Evolutionary conservation across 179 eudicot genomes (phyloP).

Genomic region (Gypsophila paniculata): DNA sequence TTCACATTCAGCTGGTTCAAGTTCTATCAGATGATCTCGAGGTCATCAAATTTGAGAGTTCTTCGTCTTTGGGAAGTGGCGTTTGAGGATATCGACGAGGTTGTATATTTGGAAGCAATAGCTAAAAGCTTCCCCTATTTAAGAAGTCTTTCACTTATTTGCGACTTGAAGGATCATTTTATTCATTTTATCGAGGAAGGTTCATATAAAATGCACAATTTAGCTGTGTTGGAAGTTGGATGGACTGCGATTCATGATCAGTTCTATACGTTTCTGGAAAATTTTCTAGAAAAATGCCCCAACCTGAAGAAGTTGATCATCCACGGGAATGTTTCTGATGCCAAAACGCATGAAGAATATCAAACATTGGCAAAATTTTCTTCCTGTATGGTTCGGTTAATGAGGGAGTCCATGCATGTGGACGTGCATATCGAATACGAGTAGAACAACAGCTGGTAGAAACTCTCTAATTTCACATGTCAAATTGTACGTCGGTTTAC

Average conservation of each 20-base stretch:
- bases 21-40: constrained; percentile 61
- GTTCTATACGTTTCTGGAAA: constrained; percentile 52
- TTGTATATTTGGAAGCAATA: constrained; percentile 64
- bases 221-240: constrained; percentile 54
- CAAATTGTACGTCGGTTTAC: background rate
- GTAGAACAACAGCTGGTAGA: constrained; percentile 27
- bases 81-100: constrained; percentile 72
- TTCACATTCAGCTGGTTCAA: constrained; percentile 69
- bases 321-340: constrained; percentile 58
- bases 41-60: constrained; percentile 53
- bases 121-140: constrained; percentile 55
- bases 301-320: constrained; percentile 59
- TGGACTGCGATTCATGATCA: constrained; percentile 54
- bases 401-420: constrained; percentile 66
- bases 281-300: constrained; percentile 53
- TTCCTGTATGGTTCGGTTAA: constrained; percentile 61
- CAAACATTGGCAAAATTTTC: constrained; percentile 66
- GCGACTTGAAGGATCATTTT: constrained; percentile 45
- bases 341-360: constrained; percentile 71
- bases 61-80: constrained; percentile 78
- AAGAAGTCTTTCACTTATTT: constrained; percentile 48
- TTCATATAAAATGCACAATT: constrained; percentile 44
- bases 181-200: constrained; percentile 48
- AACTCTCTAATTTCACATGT: constrained; percentile 24
- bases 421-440: constrained; percentile 75